Evolutionary conservation across 352 stramenopile species (phyloP), one percentile per base, ranked within the genome.

Genomic region (Globisporangium spiculum): DNA sequence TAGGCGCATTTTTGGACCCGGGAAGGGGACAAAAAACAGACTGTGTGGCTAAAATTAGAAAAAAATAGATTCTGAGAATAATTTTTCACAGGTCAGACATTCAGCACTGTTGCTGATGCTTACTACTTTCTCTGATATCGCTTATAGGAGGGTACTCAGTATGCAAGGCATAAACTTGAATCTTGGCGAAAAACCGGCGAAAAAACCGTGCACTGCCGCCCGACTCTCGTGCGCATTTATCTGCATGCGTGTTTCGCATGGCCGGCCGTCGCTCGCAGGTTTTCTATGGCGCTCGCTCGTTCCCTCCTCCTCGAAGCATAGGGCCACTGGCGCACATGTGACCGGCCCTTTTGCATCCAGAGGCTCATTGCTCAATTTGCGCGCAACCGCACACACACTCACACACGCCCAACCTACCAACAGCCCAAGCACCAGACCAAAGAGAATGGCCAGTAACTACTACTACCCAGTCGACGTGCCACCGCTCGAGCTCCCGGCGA

Each of bases 361-460:
- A 7, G 2, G 14, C 32, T 48, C 66, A 71, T 50, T 71, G 58
- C 66, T 50, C 66, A 66, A 71, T 55, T 71, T 54, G 58, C 58
- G 24, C 30, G 7, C 46, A 27, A 12, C 34, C 22, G 24, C 44
- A 27, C 22, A 32, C 46, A 20, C 44, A 7, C 44, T 34, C 26
- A 10, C 50, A 16, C n/a, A 27, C 53, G 24, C 63, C 32, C 32
- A 10, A 9, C 32, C 32, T 38, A 3, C 24, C 22, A 0, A 12
- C 26, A 36, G n/a, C 46, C n/a, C 22, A 22, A 50, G 26, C n/a
- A 22, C 7, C 46, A 22, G n/a, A 2, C 10, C 32, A 38, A 34
- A 8, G 8, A 38, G 32, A 9, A 69, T 61, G 67, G 44, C 66
- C 36, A 56, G 36, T 7, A 63, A 44, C 38, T 63, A 50, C 24